Evolutionary conservation across 208 protist species (phyloP).

Genomic region (Herpetomonas tarakana): DNA sequence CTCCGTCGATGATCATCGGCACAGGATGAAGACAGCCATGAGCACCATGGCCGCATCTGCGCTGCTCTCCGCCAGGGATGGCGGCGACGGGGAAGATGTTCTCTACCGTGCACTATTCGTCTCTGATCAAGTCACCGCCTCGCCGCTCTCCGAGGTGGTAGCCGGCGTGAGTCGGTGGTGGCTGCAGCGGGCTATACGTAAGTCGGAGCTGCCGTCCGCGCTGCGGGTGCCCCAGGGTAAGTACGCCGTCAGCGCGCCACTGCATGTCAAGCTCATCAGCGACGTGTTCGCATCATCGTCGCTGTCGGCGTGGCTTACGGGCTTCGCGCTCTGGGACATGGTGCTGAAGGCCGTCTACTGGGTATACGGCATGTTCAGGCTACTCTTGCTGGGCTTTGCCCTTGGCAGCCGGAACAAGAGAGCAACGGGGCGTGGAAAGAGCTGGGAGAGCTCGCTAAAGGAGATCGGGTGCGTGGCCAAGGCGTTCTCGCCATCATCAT

Average conservation of each 20-base stretch:
- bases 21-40: conserved; percentile 14
- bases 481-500: no score
- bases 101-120: conserved; percentile 40
- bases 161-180: conserved; percentile 42
- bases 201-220: conserved; percentile 28
- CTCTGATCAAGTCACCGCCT: background rate
- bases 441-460: no score
- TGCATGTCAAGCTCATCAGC: conserved; percentile 12
- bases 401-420: no score
- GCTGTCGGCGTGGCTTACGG: background rate
- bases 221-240: background rate
- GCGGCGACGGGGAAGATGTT: conserved; percentile 10
- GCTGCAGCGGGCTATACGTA: conserved; percentile 34
- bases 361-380: no score
- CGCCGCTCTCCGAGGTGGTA: conserved; percentile 16
- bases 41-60: background rate
- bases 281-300: conserved; percentile 7
- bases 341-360: background rate
- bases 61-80: conserved; percentile 1
- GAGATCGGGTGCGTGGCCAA: no score
- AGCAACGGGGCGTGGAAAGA: no score
- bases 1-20: conserved; percentile 10
- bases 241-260: background rate
- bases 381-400: no score
- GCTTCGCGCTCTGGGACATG: background rate